Conservation (phyloP, 2,329 filamentous ascomycete species). For the Monascus ruber region DNA sequence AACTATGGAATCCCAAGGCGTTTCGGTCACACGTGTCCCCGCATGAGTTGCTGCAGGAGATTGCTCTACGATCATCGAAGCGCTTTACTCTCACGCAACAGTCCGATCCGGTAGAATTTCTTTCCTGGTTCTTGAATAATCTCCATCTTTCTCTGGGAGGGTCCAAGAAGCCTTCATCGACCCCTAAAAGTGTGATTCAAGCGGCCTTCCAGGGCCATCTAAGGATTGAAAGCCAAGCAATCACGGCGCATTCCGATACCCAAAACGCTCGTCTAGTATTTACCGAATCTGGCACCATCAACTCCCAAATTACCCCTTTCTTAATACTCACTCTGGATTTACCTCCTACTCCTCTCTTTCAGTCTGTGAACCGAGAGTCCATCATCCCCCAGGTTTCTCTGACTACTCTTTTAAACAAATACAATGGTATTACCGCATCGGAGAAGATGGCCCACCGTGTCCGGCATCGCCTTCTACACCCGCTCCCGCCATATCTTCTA, state of each 20-base stretch:
- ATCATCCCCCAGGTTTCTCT: constrained; percentile 77
- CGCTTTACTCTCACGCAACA: constrained; percentile 83
- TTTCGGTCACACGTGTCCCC: constrained; percentile 97
- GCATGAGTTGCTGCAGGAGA: constrained; percentile 91
- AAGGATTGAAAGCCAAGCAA: constrained; percentile 85
- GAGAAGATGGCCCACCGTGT: constrained; percentile 82
- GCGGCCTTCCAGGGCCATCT: constrained; percentile 87
- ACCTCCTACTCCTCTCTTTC: constrained; percentile 84
- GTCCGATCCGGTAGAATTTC: constrained; percentile 90
- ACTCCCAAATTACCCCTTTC: constrained; percentile 66
- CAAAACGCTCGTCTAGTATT: constrained; percentile 77
- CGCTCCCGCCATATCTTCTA: constrained; percentile 77
- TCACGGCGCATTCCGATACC: constrained; percentile 77
- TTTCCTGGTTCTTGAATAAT: constrained; percentile 96
- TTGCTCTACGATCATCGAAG: constrained; percentile 80
- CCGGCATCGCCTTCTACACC: constrained; percentile 79
- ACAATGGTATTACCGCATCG: constrained; percentile 77
- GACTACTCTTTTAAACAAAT: constrained; percentile 74
- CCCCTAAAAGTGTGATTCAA: constrained; percentile 63
- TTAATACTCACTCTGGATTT: constrained; percentile 89
- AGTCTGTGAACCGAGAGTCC: constrained; percentile 86
- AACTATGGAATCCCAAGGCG: constrained; percentile 94
- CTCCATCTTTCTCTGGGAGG: constrained; percentile 85
- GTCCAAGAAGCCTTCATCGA: constrained; percentile 68
- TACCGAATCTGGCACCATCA: constrained; percentile 76